Conservation (phyloP, 768 basidiomycete species). For the Holtermannia corniformis region DNA sequence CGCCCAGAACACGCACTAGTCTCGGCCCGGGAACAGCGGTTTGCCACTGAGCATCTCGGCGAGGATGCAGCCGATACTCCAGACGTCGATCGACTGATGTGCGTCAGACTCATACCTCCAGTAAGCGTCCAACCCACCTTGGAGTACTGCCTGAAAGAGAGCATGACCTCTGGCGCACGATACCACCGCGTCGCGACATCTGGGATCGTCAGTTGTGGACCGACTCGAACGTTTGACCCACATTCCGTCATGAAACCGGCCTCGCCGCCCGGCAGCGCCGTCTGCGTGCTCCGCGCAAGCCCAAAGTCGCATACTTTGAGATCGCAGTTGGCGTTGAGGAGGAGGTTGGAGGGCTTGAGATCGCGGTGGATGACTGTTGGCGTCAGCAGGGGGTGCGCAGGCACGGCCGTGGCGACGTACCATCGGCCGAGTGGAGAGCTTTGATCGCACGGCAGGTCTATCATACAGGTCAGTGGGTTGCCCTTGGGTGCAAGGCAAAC, state of each 20-base stretch:
- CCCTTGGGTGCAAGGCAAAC: not conserved
- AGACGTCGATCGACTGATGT: slow-evolving; percentile 41
- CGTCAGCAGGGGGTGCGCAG: not conserved
- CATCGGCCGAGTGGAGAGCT: slow-evolving; percentile 82
- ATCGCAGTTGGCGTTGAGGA: slow-evolving; percentile 94
- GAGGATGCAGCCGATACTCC: slow-evolving; percentile 45
- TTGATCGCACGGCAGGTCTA: slow-evolving; percentile 86
- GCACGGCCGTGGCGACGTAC: slow-evolving; percentile 3
- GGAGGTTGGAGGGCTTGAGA: slow-evolving; percentile 88
- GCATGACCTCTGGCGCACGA: slow-evolving; percentile 97
- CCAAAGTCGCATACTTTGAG: slow-evolving; percentile 55
- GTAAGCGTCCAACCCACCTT: slow-evolving; percentile 47
- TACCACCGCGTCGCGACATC: slow-evolving; percentile 95
- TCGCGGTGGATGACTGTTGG: slow-evolving; percentile 70
- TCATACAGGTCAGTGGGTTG: not conserved
- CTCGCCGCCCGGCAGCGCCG: slow-evolving; percentile 15
- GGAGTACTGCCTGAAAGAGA: slow-evolving; percentile 97
- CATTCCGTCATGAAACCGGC: slow-evolving; percentile 42
- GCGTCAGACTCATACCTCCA: not conserved
- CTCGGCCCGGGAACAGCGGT: slow-evolving; percentile 91
- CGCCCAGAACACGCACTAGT: slow-evolving; percentile 47
- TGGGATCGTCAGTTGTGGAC: slow-evolving; percentile 43
- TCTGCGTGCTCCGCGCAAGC: slow-evolving; percentile 8
- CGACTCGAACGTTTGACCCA: slow-evolving; percentile 5
- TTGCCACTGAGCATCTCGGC: slow-evolving; percentile 97